These are phyloP conservation scores for Pouteria campechiana DNA, from an alignment of 179 eudicot species.

Conservation along the genomic window DNA sequence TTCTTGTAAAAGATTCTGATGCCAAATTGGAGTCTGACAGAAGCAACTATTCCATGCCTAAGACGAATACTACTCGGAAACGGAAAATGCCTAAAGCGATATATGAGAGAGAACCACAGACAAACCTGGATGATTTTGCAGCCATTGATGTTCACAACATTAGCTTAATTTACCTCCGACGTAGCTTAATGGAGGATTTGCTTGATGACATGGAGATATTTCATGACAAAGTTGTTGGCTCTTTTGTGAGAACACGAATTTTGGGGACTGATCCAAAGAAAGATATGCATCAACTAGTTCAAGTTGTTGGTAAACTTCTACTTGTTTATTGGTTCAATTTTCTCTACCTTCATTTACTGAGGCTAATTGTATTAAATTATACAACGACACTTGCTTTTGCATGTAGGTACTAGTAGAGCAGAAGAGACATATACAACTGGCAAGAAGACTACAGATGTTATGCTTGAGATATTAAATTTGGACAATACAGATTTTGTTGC, in stretches of 20 bases:
- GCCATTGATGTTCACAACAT: slow-evolving; percentile 94
- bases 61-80: slow-evolving; percentile 48
- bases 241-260: slow-evolving; percentile 92
- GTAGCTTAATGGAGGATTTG: slow-evolving; percentile 81
- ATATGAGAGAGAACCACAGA: slow-evolving; percentile 52
- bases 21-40: slow-evolving; percentile 52
- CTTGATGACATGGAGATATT: slow-evolving; percentile 70
- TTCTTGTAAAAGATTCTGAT: slow-evolving; percentile 62
- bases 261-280: slow-evolving; percentile 77
- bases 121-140: slow-evolving; percentile 95
- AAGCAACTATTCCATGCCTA: slow-evolving; percentile 24
- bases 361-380: slow-evolving; percentile 4
- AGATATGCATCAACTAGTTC: slow-evolving; percentile 91
- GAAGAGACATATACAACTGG: slow-evolving; percentile 79
- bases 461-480: slow-evolving; percentile 86
- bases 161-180: slow-evolving; percentile 66
- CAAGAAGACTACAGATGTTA: slow-evolving; percentile 61
- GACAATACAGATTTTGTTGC: slow-evolving; percentile 69
- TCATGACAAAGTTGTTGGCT: slow-evolving; percentile 65
- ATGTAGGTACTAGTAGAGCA: slow-evolving; percentile 75
- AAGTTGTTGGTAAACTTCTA: slow-evolving; percentile 64
- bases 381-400: slow-evolving; percentile 9
- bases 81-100: slow-evolving; percentile 59
- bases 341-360: background rate
- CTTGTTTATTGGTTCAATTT: background rate